phyloP scores from a whole-genome alignment of 176 grass and related monocot species.

The Aegilops sharonensis region DNA sequence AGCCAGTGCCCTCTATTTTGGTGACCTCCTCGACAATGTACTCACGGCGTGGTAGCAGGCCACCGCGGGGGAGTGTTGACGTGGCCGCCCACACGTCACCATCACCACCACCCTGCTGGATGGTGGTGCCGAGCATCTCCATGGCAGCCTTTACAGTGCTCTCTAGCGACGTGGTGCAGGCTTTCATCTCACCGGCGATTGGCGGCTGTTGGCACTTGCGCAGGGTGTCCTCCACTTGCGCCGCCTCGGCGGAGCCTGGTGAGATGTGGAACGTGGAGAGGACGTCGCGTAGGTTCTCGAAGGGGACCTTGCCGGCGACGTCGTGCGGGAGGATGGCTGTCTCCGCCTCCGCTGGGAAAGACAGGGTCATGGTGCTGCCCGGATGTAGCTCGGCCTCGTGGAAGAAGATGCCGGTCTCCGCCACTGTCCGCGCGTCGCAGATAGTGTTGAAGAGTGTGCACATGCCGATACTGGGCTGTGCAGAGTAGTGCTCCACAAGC shows the following conservation, averaged over 20 bases:
- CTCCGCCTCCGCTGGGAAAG: not conserved
- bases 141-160: not conserved
- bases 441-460: no score
- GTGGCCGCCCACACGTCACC: not conserved
- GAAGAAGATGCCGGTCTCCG: not conserved
- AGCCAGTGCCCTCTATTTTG: not conserved
- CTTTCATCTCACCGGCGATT: not conserved
- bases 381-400: not conserved
- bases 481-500: not conserved
- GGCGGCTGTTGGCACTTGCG: not conserved
- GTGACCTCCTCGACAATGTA: not conserved
- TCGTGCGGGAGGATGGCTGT: not conserved
- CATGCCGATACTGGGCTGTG: no score
- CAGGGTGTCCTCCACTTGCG: not conserved
- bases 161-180: not conserved
- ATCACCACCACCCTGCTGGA: not conserved
- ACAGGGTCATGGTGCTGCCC: not conserved
- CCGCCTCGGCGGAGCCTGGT: not conserved
- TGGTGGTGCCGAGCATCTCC: not conserved
- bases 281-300: not conserved
- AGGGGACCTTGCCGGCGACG: not conserved
- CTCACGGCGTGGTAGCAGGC: not conserved
- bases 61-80: not conserved
- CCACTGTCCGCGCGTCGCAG: not conserved
- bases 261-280: not conserved